These are phyloP conservation scores for Hypoxylon trugodes DNA, from an alignment of 495 filamentous ascomycete genomes.

Conservation along the genomic window DNA sequence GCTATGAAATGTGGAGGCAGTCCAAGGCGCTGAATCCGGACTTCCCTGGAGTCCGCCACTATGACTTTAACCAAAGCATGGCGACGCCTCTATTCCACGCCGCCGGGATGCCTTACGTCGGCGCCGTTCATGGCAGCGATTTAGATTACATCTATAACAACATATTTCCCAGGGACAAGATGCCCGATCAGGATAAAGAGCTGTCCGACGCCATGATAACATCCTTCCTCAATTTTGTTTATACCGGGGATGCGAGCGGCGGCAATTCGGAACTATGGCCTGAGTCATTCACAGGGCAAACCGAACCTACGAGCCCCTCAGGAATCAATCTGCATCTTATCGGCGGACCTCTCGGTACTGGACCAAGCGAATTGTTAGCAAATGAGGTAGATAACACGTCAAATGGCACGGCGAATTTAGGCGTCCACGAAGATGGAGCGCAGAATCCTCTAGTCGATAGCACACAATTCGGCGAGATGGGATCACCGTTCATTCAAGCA, in stretches of 20 bases:
- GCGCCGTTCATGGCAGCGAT: not conserved
- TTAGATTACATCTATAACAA: not conserved
- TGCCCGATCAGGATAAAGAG: not conserved
- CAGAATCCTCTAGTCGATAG: not conserved
- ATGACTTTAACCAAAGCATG: conserved; percentile 6
- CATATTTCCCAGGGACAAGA: not conserved
- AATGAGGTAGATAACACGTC: not conserved
- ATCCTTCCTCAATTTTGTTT: not conserved
- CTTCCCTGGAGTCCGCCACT: not conserved
- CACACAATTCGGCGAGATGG: not conserved
- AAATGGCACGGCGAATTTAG: not conserved
- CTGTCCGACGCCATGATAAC: not conserved
- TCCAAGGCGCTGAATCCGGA: not conserved
- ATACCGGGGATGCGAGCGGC: not conserved
- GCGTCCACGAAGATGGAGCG: not conserved
- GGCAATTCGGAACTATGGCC: not conserved
- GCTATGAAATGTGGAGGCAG: not conserved
- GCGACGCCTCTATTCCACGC: not conserved
- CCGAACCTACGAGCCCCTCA: not conserved
- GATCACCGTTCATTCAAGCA: not conserved
- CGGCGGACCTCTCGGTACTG: not conserved
- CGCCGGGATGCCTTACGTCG: not conserved
- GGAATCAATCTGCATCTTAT: not conserved
- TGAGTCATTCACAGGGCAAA: not conserved
- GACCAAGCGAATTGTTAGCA: not conserved